phyloP scores from a whole-genome alignment of 2,329 filamentous ascomycete genomes.

The Diaporthe sp. region DNA sequence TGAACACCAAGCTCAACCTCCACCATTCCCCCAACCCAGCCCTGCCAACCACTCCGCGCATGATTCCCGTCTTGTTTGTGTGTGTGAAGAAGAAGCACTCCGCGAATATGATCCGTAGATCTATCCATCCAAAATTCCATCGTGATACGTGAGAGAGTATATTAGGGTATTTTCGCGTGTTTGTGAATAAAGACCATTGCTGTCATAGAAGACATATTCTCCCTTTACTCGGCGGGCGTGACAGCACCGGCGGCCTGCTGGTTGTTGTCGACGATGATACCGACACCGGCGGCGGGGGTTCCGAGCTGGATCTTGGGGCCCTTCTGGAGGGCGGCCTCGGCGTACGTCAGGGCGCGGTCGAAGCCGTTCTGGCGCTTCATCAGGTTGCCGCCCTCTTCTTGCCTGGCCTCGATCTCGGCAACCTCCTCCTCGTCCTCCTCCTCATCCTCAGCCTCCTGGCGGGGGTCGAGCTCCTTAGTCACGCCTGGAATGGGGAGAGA shows the following conservation, averaged over 20 bases:
- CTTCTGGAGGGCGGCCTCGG: slow-evolving; percentile 54
- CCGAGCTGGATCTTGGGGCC: slow-evolving; percentile 55
- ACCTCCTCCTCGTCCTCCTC: slow-evolving; percentile 9
- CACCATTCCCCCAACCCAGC: not conserved
- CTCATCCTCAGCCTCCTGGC: slow-evolving; percentile 6
- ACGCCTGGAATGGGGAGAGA: slow-evolving; percentile 31
- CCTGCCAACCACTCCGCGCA: slow-evolving; percentile 21
- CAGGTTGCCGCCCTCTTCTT: slow-evolving; percentile 26
- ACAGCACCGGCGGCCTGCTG: slow-evolving; percentile 38
- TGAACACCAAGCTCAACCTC: slow-evolving; percentile 1
- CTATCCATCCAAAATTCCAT: not conserved
- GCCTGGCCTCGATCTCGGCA: slow-evolving; percentile 27
- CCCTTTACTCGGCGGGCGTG: slow-evolving; percentile 1
- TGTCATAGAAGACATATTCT: not conserved
- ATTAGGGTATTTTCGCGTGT: slow-evolving; percentile 10
- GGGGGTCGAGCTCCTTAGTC: slow-evolving; percentile 36
- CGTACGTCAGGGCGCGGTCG: slow-evolving; percentile 55
- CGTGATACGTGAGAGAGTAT: slow-evolving; percentile 7
- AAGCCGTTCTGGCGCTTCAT: slow-evolving; percentile 56
- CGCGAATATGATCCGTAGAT: not conserved
- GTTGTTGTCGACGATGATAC: slow-evolving; percentile 54
- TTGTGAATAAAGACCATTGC: not conserved
- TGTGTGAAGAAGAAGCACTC: not conserved
- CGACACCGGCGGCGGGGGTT: slow-evolving; percentile 55
- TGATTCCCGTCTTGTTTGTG: slow-evolving; percentile 9